Percentiles rank a stretch among this genome's conserved stretches.
Evolutionary conservation across 805 yeast genomes (phyloP).

Genomic region (Saturnispora saitoi): DNA sequence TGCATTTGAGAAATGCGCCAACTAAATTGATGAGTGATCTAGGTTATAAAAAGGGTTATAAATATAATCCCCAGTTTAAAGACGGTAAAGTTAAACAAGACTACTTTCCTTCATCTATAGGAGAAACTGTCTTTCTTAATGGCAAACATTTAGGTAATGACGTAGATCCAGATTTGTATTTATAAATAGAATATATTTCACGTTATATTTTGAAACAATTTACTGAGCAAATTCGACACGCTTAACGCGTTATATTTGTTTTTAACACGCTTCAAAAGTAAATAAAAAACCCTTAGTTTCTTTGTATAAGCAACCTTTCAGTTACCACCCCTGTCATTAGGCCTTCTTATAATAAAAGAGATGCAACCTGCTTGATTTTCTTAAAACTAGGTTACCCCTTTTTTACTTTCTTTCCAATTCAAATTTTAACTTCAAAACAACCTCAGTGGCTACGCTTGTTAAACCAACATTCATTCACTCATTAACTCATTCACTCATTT

Average conservation of each 20-base stretch:
- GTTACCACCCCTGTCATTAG: neutral
- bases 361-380: neutral
- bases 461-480: neutral
- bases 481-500: neutral
- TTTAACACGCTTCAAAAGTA: neutral
- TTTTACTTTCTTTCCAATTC: neutral
- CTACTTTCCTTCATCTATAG: slow-evolving; percentile 61
- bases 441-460: neutral
- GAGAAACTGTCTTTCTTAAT: slow-evolving; percentile 40
- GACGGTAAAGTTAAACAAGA: slow-evolving; percentile 69
- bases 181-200: neutral
- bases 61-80: slow-evolving; percentile 75
- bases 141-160: slow-evolving; percentile 48
- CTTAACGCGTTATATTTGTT: neutral
- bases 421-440: neutral
- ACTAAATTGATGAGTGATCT: slow-evolving; percentile 81
- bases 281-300: neutral
- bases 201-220: neutral
- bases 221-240: slow-evolving; percentile 3
- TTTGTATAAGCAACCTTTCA: neutral
- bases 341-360: neutral
- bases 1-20: slow-evolving; percentile 92
- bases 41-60: slow-evolving; percentile 79
- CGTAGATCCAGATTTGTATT: slow-evolving; percentile 34
- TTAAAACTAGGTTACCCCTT: no score